These are phyloP conservation scores for Lasiodiplodia citricola DNA, from an alignment of 2,329 filamentous ascomycete genomes.

Conservation along the genomic window DNA sequence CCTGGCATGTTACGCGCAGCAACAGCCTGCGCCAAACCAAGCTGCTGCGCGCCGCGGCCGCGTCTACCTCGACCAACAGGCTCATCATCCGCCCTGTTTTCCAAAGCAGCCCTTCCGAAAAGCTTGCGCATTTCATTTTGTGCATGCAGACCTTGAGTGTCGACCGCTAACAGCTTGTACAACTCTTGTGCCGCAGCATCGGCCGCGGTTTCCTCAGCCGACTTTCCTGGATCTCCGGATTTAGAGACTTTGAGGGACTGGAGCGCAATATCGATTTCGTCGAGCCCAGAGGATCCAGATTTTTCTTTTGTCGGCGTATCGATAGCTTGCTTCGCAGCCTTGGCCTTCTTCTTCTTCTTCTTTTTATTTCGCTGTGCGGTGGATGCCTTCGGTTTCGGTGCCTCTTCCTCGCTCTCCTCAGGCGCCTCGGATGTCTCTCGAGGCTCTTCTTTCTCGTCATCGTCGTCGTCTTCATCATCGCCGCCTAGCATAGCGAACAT, in stretches of 20 bases:
- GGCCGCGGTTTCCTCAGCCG: constrained; percentile 34
- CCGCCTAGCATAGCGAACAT: constrained; percentile 54
- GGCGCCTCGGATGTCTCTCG: constrained; percentile 27
- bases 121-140: constrained; percentile 87
- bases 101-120: constrained; percentile 69
- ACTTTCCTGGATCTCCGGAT: constrained; percentile 32
- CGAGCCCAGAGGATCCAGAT: constrained; percentile 46
- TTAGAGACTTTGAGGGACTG: constrained; percentile 46
- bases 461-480: constrained; percentile 44
- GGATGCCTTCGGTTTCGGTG: constrained; percentile 41
- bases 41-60: constrained; percentile 61
- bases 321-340: constrained; percentile 30
- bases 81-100: constrained; percentile 58
- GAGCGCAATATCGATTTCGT: constrained; percentile 71
- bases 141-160: constrained; percentile 78
- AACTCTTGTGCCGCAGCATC: constrained; percentile 54
- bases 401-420: constrained; percentile 30
- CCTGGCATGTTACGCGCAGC: constrained; percentile 62
- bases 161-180: constrained; percentile 62
- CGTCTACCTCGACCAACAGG: constrained; percentile 57
- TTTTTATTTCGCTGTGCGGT: constrained; percentile 45
- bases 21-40: constrained; percentile 64
- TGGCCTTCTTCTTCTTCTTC: constrained; percentile 68
- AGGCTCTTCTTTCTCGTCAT: constrained; percentile 38
- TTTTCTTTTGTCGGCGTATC: constrained; percentile 52